A percentile compares a stretch with the other conserved stretches of the same genome.
These are phyloP conservation scores for Collybiopsis luxurians DNA, from an alignment of 768 basidiomycete genomes.

Conservation along the genomic window DNA sequence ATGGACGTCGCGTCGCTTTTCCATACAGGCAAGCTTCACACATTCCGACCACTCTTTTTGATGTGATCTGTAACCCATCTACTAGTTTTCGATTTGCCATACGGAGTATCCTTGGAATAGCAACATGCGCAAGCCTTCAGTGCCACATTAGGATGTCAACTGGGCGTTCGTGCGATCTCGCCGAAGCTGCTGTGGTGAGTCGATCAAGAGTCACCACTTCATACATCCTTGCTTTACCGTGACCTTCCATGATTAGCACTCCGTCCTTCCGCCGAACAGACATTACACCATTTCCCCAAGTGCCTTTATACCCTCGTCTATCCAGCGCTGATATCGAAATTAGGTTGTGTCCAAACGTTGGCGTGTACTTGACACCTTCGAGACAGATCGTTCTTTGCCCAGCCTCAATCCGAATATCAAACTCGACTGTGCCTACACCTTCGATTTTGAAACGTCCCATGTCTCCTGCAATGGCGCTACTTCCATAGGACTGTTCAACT, in stretches of 20 bases:
- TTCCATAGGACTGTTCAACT: neutral
- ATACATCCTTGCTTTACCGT: neutral
- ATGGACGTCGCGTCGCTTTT: conserved; percentile 20
- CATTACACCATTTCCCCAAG: neutral
- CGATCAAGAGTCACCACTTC: neutral
- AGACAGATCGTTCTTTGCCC: neutral
- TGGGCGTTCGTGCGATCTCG: neutral
- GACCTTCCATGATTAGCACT: neutral
- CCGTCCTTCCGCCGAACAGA: neutral
- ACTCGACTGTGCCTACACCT: neutral
- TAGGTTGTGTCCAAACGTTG: neutral
- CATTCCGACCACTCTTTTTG: neutral
- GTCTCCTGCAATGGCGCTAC: neutral
- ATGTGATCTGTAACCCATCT: conserved; percentile 16
- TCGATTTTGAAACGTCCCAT: neutral
- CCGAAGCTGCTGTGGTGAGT: neutral
- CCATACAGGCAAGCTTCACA: conserved; percentile 27
- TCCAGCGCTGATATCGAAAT: neutral
- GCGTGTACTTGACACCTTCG: neutral
- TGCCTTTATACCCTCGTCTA: neutral
- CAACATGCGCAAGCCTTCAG: conserved; percentile 11
- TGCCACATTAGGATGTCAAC: neutral
- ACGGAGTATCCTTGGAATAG: conserved; percentile 8
- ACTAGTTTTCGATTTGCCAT: conserved; percentile 16
- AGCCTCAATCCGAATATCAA: neutral